Base-by-base conservation (phyloP, 306 rosid genomes). In the Sesbania bispinosa region DNA sequence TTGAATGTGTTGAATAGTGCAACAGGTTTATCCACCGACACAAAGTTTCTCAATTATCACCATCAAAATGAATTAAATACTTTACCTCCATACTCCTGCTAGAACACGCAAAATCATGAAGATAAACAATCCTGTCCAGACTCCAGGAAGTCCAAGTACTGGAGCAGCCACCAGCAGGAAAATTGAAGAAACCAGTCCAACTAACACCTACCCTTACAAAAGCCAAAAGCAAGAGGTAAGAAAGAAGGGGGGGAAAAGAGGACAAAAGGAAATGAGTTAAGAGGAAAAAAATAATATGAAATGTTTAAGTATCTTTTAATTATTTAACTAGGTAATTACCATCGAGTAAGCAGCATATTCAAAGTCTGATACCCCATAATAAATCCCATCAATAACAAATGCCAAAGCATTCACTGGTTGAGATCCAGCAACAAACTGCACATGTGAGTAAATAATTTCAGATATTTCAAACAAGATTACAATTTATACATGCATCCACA, bases 371-470 rank as follows among this genome's bases (percentile, higher is more conserved):
- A 89, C 96, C 71, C 99, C 97, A 48, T 91, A 91, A 75, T 91
- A 94, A 62, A 94, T 89, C 46, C 99, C 97, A 46, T 95, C 99
- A 36, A 91, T 74, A 79, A 95, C 97, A 79, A 95, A 95, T 47
- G 97, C 96, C 77, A 95, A 39, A 67, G 99, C 96, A 78, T 91
- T 95, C 48, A 95, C 83, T 10, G 99, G 97, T 75, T 95, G 97
- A 75, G 97, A 86, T 70, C 93, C 99, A 69, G 96, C 97, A 67
- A 91, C 93, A 78, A 91, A 95, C 96, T 95, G 87, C 81, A 64
- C 26, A 47, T 2, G 55, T 24, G 46, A 32, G 41, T 11, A 62
- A 10, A n/a, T n/a, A n/a, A 41, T 73, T 52, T 83, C 63, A 79
- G 73, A 76, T 62, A 58, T 76, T 64, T 21, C 65, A 59, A 54